Evolutionary conservation across 352 stramenopile species (phyloP), one percentile per base, ranked within the genome.

Genomic region (Aphanomyces invadans): DNA sequence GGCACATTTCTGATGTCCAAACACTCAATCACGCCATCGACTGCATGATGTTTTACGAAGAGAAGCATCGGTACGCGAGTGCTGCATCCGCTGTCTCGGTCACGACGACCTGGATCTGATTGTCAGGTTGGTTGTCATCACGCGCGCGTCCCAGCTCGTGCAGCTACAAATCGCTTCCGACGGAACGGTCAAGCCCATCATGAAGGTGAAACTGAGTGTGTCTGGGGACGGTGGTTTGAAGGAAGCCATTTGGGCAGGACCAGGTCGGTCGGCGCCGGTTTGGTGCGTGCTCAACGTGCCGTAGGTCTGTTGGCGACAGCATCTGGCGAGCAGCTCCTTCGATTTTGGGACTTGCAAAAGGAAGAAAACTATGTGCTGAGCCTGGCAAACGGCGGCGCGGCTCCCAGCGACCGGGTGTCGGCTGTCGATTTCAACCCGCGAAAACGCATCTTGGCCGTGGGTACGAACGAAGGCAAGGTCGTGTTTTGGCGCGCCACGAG

Each of bases 321-420:
- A 0, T 97, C 89, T 9, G 86, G 83, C 4, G 91, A 98, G 59
- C 73, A 80, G 9, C 57, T 97, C 0, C 82, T 98, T 46, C 87
- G 93, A 11, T 96, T 98, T 51, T 97, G 90, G 89, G 89, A 98
- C 67, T 75, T 98, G 21, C 74, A 86, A 12, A 80, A 82, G 0
- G 92, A 97, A 55, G 86, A 97, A 64, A 98, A 93, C 71, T 98
- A 95, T 61, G 83, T 96, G 3, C 68, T 98, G 26, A 94, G 77
- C 52, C 70, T 96, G 7, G 87, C 87, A 61, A 63, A 72, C 7
- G 70, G 69, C 23, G 70, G 68, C 4, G 23, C 72, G 19, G 75
- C 61, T 28, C 32, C 60, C 1, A 64, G 36, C 15, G 89, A 93
- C 66, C 79, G 87, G 33, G 88, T 97, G 21, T 86, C 84, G 57